Evolutionary conservation across 495 filamentous ascomycete genomes (phyloP), one percentile per base, ranked within the genome.

Genomic region (Chaetomium tenue): DNA sequence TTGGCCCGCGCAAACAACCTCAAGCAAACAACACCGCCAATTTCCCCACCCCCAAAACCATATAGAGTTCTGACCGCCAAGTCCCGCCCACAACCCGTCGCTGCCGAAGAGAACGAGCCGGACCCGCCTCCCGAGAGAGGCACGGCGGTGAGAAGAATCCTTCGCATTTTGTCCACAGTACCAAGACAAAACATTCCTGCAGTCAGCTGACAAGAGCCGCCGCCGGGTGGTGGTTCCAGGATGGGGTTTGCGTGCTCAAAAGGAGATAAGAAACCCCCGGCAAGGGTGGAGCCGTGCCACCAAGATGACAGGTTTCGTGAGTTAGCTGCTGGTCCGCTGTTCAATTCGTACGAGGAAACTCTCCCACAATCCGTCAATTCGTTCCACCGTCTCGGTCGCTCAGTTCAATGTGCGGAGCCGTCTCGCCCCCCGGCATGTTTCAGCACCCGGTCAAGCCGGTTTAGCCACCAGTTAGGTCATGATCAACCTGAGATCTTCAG

Each of bases 401-500:
- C 16, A 20, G 26, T 54, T 54, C 52, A 15, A 54, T 23, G 2
- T 56, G 30, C n/a, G 54, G 54, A 56, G 54, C 30, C 28, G 16
- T 11, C 28, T 15, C 15, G 52, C 33, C 15, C 6, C 15, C 54
- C 60, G 13, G 15, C 37, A 40, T 22, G 58, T 60, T 48, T 60
- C 58, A 61, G 58, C 18, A 11, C 5, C 58, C 16, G 20, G 9
- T 39, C 26, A 40, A 37, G 8, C 58, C 16, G 20, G 9, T 39
- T 40, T 52, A 37, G 8, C 47, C 44, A 37, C 58, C 44, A 50
- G 0, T 40, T 18, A 46, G 33, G 47, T 7, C n/a, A 39, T 20
- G 58, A 61, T 61, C 59, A 26, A 11, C 48, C 16, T 5, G 11
- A 1, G 37, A 61, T 61, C 59, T 33, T 61, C 59, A 61, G 59